A percentile compares a stretch with the other conserved stretches of the same genome.
These are phyloP conservation scores for Auriculariales sp. DNA, from an alignment of 768 basidiomycete species.

Conservation along the genomic window DNA sequence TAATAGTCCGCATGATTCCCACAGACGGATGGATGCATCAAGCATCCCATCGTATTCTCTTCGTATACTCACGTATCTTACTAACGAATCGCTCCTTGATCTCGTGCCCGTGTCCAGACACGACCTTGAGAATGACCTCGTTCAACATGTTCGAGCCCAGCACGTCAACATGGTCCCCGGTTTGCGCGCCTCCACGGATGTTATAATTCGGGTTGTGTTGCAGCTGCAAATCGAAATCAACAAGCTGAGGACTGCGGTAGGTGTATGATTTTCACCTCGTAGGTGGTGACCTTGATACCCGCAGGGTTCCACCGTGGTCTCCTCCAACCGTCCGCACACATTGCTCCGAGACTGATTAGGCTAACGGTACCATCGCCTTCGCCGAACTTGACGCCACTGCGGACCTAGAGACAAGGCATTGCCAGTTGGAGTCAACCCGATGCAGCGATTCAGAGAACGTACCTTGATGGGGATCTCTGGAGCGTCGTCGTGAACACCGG, in stretches of 20 bases:
- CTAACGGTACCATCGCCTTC: slow-evolving; percentile 94
- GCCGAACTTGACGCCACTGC: slow-evolving; percentile 81
- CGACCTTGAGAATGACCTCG: slow-evolving; percentile 82
- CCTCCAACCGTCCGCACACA: slow-evolving; percentile 96
- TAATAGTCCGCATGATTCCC: too few relatives aligned
- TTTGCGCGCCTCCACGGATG: slow-evolving; percentile 78
- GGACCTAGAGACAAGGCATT: slow-evolving; percentile 25
- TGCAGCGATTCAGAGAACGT: slow-evolving; percentile 3
- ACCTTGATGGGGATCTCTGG: slow-evolving; percentile 35
- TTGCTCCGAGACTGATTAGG: slow-evolving; percentile 74
- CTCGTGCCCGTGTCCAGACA: slow-evolving; percentile 66
- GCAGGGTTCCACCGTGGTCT: slow-evolving; percentile 81
- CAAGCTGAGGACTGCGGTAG: neutral
- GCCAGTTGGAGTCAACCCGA: neutral
- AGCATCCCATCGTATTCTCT: slow-evolving; percentile 68
- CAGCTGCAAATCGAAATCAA: slow-evolving; percentile 28
- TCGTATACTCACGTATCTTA: slow-evolving; percentile 60
- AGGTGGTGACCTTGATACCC: slow-evolving; percentile 71
- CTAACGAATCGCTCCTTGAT: slow-evolving; percentile 59
- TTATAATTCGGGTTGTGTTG: slow-evolving; percentile 69
- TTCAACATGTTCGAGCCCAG: slow-evolving; percentile 67
- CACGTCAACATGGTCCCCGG: slow-evolving; percentile 76
- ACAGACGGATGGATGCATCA: too few relatives aligned
- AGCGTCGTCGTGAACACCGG: slow-evolving; percentile 55
- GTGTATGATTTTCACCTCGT: slow-evolving; percentile 43